Base-by-base conservation (phyloP, 2,329 filamentous ascomycete species). In the Colletotrichum theobromicola region DNA sequence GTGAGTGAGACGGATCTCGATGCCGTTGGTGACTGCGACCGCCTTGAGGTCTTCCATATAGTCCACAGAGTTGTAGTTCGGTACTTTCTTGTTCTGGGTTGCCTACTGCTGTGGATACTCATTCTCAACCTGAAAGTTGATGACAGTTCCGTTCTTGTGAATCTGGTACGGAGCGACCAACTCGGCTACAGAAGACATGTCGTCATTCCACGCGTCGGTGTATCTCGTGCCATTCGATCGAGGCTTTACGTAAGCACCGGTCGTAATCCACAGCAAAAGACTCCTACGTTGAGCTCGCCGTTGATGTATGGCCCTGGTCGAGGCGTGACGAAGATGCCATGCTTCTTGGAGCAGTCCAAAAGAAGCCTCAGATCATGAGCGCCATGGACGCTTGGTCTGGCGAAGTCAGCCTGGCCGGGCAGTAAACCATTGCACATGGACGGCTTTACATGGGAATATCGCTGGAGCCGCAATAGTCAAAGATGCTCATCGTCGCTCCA, bases 41-140 rank as follows among this genome's bases (percentile, higher is more conserved):
- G 91, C 9, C 12, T 64, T 26, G 6, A 64, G 37, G 1, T 32
- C 16, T 30, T 64, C 37, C 37, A 64, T 64, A n/a, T 64, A 64
- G 18, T 64, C 30, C 4, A 64, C 46, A 4, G 62, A 26, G 18
- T 26, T 30, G 3, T 88, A 8, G 94, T 89, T 79, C 91, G 90
- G 64, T 88, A 86, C 4, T 83, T 94, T 93, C 81, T 94, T 95
- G 1, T 87, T 85, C 1, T 86, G 85, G 78, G 94, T 90, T 0
- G 91, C 91, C 78, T 91, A 93, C 9, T 81, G 79, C 12, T 87
- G 82, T 10, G 82, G 67, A 61, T 79, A 94, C 79, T 95, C 93
- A 75, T 95, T 95, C 79, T 95, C 93, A 0, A 92, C 91, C 80
- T 95, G 93, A 21, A 92, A 86, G 2, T 94, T 84, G 70, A 95